Evolutionary conservation across 2,329 filamentous ascomycete species (phyloP).

Genomic region (Penicillium sumatraense): DNA sequence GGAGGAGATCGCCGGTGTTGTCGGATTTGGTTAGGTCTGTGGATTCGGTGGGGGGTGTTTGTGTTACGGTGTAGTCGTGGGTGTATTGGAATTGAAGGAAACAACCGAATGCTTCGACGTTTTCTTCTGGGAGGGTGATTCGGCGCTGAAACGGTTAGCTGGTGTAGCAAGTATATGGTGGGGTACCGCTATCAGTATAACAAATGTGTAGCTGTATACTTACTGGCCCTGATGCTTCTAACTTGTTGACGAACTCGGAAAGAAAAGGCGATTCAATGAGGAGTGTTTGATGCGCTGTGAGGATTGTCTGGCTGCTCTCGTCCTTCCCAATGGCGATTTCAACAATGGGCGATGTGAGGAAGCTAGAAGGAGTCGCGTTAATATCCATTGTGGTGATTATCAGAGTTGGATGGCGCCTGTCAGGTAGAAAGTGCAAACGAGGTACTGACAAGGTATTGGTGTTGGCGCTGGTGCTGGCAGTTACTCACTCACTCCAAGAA

Average conservation of each 20-base stretch:
- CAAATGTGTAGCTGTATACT: slow-evolving; percentile 30
- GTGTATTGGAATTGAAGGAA: slow-evolving; percentile 86
- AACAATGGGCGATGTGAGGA: slow-evolving; percentile 71
- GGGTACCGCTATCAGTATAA: neutral
- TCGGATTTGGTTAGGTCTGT: slow-evolving; percentile 76
- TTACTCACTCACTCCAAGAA: slow-evolving; percentile 39
- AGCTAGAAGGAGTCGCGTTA: slow-evolving; percentile 39
- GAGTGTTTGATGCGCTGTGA: slow-evolving; percentile 80
- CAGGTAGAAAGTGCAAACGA: too few relatives aligned
- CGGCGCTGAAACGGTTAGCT: slow-evolving; percentile 66
- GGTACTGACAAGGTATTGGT: too few relatives aligned
- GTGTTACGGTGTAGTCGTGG: slow-evolving; percentile 78
- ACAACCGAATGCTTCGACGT: slow-evolving; percentile 74
- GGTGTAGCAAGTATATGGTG: neutral
- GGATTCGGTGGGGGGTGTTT: slow-evolving; percentile 62
- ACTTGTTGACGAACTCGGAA: slow-evolving; percentile 63
- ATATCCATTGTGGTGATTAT: neutral
- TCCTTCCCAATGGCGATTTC: slow-evolving; percentile 68
- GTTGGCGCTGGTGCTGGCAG: too few relatives aligned
- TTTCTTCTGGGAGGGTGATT: slow-evolving; percentile 70
- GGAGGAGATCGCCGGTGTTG: slow-evolving; percentile 77
- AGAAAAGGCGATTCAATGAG: slow-evolving; percentile 78
- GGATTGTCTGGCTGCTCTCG: slow-evolving; percentile 62
- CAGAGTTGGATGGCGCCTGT: neutral
- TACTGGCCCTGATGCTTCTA: slow-evolving; percentile 66